Evolutionary conservation across 495 filamentous ascomycete genomes (phyloP).

Genomic region (Entonaema liquescens): DNA sequence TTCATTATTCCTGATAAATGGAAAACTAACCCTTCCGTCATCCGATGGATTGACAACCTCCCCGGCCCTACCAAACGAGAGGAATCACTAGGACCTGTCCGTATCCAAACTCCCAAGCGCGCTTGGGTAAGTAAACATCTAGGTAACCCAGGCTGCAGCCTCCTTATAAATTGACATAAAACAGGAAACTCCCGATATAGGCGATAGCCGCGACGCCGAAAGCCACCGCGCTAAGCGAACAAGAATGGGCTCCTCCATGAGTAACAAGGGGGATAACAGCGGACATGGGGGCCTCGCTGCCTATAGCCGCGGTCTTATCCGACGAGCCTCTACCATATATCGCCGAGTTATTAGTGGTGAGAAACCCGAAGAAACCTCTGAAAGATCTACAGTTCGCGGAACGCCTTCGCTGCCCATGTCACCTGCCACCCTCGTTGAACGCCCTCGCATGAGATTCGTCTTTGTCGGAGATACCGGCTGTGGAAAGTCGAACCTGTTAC

Average conservation of each 20-base stretch:
- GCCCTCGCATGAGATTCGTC: conserved; percentile 42
- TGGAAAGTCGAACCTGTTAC: conserved; percentile 41
- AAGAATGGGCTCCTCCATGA: conserved; percentile 1
- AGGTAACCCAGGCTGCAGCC: neutral
- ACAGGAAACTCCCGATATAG: conserved; percentile 22
- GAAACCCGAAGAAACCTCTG: neutral
- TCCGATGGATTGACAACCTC: conserved; percentile 34
- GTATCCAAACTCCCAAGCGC: conserved; percentile 31
- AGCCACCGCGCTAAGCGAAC: conserved; percentile 29
- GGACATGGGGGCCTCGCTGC: conserved; percentile 11
- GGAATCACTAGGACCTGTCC: conserved; percentile 16
- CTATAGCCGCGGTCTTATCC: conserved; percentile 10
- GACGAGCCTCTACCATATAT: conserved; percentile 27
- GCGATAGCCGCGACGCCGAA: neutral
- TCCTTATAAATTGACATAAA: neutral
- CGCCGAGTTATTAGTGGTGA: neutral
- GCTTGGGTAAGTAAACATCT: conserved; percentile 23
- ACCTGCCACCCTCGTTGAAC: conserved; percentile 9
- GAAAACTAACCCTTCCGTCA: conserved; percentile 22
- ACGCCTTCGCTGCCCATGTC: conserved; percentile 14
- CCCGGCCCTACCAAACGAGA: conserved; percentile 24
- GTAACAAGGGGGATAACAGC: neutral
- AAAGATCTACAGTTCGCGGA: neutral
- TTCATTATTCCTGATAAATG: conserved; percentile 29
- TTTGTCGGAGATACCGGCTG: conserved; percentile 42